These are phyloP conservation scores for Crithidia acanthocephali DNA, from an alignment of 208 protist genomes.

Conservation along the genomic window DNA sequence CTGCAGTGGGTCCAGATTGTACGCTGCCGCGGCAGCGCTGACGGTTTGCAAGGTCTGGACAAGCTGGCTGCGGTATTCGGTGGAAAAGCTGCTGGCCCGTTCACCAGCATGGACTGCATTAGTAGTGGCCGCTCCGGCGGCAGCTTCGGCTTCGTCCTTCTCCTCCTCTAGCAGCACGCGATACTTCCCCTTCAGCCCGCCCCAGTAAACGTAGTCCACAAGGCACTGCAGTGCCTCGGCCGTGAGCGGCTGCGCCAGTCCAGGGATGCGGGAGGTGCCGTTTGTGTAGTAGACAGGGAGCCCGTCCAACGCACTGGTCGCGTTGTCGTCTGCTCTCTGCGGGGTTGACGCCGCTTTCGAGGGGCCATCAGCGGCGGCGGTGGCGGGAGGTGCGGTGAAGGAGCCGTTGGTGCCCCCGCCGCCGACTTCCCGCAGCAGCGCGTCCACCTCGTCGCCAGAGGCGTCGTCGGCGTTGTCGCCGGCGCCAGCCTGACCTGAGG, in stretches of 20 bases:
- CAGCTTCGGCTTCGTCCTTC: slow-evolving; percentile 37
- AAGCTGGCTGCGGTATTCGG: slow-evolving; percentile 27
- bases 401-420: not conserved
- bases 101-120: too few species aligned
- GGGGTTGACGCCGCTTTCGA: not conserved
- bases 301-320: not conserved
- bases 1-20: slow-evolving; percentile 48
- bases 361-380: too few species aligned
- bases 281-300: slow-evolving; percentile 67
- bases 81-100: too few species aligned
- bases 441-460: slow-evolving; percentile 36
- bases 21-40: slow-evolving; percentile 46
- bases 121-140: not conserved
- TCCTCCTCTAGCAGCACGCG: slow-evolving; percentile 59
- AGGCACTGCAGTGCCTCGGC: slow-evolving; percentile 61
- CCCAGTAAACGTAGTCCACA: slow-evolving; percentile 76
- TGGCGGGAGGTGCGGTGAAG: not conserved
- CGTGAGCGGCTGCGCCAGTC: slow-evolving; percentile 56
- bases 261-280: slow-evolving; percentile 67
- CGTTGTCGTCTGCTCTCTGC: slow-evolving; percentile 4
- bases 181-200: slow-evolving; percentile 56
- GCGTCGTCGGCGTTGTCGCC: not conserved
- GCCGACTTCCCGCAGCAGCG: slow-evolving; percentile 31
- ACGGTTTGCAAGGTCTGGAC: slow-evolving; percentile 38
- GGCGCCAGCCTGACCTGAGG: too few species aligned